Conservation (phyloP, 352 stramenopile species). For the Pythium phragmitis region DNA sequence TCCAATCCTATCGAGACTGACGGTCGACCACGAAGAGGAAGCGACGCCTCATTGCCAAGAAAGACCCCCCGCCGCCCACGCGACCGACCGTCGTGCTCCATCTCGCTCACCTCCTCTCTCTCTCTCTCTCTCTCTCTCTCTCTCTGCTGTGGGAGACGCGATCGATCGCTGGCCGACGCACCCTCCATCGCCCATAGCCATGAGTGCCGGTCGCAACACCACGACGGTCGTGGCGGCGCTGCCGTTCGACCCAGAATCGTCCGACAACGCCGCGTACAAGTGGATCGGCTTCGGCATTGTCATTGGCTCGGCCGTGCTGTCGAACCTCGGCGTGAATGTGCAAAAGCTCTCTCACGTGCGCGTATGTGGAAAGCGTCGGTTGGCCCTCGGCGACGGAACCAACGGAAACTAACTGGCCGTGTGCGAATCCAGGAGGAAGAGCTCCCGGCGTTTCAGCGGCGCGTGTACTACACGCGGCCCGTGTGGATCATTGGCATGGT, state of each 20-base stretch:
- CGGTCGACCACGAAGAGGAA: not conserved
- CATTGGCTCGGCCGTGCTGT: conserved; percentile 77
- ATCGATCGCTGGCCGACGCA: too few species aligned
- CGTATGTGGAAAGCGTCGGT: conserved; percentile 36
- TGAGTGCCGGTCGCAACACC: conserved; percentile 16
- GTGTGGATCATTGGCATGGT: conserved; percentile 84
- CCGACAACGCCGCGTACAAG: conserved; percentile 69
- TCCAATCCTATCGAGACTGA: not conserved
- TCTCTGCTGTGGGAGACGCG: not conserved
- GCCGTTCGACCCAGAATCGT: conserved; percentile 26
- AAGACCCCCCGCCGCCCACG: too few species aligned
- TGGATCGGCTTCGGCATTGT: conserved; percentile 83
- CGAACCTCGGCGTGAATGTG: conserved; percentile 84
- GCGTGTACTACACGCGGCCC: conserved; percentile 81
- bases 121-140: not conserved
- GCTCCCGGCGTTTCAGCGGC: conserved; percentile 54
- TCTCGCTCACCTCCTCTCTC: not conserved
- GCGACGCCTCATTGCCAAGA: conserved; percentile 6
- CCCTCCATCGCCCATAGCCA: too few species aligned
- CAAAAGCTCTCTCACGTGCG: conserved; percentile 85
- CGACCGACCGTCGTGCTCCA: too few species aligned
- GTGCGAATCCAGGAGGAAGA: conserved; percentile 46
- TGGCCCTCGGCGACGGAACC: not conserved
- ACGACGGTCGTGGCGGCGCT: conserved; percentile 12
- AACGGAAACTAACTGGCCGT: too few species aligned